Evolutionary conservation across 1,139 yeast species (phyloP), one percentile per base, ranked within the genome.

Genomic region (Geotrichum carabidarum): DNA sequence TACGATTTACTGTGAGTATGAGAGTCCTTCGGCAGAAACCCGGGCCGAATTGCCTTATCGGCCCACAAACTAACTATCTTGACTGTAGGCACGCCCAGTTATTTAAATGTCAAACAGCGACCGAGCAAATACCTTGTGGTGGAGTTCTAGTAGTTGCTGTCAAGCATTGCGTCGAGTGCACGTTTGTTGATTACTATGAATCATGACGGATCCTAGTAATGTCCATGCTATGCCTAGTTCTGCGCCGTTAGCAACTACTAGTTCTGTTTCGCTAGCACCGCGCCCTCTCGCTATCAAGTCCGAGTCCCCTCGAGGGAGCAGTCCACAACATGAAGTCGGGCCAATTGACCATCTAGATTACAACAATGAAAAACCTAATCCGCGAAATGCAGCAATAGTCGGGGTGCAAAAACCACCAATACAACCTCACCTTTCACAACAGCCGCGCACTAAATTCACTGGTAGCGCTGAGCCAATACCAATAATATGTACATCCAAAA

Each of bases 401-500:
- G 14, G 14, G 3, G 37, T 34, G 12, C 12, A 15, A 8, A 37
- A 37, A 12, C 40, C 40, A 8, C 40, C 32, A 27, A 17, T 12
- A 7, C 44, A 42, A 22, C 44, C 44, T 7, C 44, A 42, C 3
- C 44, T 27, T 27, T 32, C 14, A 9, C 44, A 42, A 27, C 44
- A 17, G 14, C 44, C 34, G 15, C 34, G 17, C n/a, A n/a, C 9
- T 17, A 37, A 9, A 9, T 37, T 37, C n/a, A 22, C 3, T 5
- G 40, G 40, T 18, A 7, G 11, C n/a, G 49, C 17, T 5, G 32
- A 45, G 31, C 49, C 49, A 11, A 30, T 45, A 2, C 49, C 49
- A 4, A 14, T 45, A 1, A 63, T 70, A 27, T 61, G 67, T 60
- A 84, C 95, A 0, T 86, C 95, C 12, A 86, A 81, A 63, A 87